A percentile compares a stretch with the other conserved stretches of the same genome.
Evolutionary conservation across 306 rosid genomes (phyloP).

Genomic region (Prunus fruticosa): DNA sequence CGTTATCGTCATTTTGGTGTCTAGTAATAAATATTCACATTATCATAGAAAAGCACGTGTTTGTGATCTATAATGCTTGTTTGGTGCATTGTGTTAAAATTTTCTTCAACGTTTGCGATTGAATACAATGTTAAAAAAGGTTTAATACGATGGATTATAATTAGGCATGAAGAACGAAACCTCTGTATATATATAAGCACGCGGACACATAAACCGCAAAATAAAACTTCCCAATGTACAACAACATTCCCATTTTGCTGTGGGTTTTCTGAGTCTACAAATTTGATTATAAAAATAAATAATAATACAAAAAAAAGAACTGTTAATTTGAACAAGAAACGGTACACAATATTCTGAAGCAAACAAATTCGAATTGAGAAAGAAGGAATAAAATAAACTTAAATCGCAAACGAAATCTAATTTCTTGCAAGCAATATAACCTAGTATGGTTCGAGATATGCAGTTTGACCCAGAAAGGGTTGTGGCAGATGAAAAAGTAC

Average conservation of each 20-base stretch:
- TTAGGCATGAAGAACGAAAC: too few relatives aligned
- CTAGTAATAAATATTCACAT: conserved; percentile 2
- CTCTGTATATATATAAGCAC: too few relatives aligned
- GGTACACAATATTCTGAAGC: conserved; percentile 11
- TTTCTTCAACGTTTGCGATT: too few relatives aligned
- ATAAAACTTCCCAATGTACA: neutral
- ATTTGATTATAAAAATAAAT: neutral
- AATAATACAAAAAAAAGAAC: neutral
- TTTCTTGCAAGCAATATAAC: neutral
- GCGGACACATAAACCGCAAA: neutral
- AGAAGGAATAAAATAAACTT: conserved; percentile 12
- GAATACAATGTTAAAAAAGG: too few relatives aligned
- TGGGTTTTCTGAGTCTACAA: neutral
- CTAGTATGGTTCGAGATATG: conserved; percentile 23
- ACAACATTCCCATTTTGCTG: neutral
- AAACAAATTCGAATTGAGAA: conserved; percentile 17
- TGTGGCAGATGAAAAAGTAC: conserved; percentile 13
- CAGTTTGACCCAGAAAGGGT: conserved; percentile 10
- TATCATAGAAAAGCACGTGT: neutral
- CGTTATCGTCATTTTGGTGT: neutral
- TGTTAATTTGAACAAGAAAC: neutral
- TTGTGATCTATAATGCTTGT: neutral
- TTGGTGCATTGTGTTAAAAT: too few relatives aligned
- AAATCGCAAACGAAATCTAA: neutral
- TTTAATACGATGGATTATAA: too few relatives aligned